These are phyloP conservation scores for Mixia osmundae DNA, from an alignment of 1,284 basidiomycete genomes.

Conservation along the genomic window DNA sequence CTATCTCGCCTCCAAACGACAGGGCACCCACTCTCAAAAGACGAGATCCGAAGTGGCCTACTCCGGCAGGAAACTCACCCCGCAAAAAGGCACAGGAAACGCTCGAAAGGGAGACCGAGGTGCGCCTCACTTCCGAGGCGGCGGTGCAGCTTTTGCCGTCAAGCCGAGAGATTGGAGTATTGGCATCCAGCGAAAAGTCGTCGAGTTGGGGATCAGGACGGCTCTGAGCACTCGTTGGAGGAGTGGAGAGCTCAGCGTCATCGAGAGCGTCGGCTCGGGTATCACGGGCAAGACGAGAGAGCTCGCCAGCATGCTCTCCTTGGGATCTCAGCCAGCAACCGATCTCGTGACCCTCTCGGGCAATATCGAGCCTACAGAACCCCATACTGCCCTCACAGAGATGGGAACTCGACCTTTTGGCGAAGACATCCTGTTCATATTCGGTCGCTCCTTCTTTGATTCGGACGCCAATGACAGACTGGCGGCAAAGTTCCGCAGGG, in stretches of 20 bases:
- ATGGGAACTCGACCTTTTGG: no score
- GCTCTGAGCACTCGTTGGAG: constrained; percentile 8
- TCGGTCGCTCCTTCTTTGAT: no score
- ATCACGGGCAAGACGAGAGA: neutral
- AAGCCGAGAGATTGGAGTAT: constrained; percentile 9
- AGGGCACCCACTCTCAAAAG: constrained; percentile 78
- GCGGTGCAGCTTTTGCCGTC: constrained; percentile 31
- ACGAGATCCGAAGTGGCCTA: constrained; percentile 70
- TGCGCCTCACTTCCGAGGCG: constrained; percentile 72
- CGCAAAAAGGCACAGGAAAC: constrained; percentile 73
- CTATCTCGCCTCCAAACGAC: constrained; percentile 62
- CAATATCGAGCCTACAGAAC: no score
- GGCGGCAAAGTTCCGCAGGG: no score
- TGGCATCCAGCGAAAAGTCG: constrained; percentile 6
- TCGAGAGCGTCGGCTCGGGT: neutral
- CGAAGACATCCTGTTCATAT: no score
- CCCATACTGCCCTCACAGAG: no score
- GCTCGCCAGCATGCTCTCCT: neutral
- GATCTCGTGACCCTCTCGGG: no score
- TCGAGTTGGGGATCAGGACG: constrained; percentile 4
- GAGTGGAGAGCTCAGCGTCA: constrained; percentile 7
- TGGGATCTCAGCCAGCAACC: no score
- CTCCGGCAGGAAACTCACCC: constrained; percentile 65
- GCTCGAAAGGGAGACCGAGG: constrained; percentile 76
- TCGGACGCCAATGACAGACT: no score